Evolutionary conservation across 2,329 filamentous ascomycete species (phyloP), one percentile per base, ranked within the genome.

Genomic region (Fusarium caatingaense): DNA sequence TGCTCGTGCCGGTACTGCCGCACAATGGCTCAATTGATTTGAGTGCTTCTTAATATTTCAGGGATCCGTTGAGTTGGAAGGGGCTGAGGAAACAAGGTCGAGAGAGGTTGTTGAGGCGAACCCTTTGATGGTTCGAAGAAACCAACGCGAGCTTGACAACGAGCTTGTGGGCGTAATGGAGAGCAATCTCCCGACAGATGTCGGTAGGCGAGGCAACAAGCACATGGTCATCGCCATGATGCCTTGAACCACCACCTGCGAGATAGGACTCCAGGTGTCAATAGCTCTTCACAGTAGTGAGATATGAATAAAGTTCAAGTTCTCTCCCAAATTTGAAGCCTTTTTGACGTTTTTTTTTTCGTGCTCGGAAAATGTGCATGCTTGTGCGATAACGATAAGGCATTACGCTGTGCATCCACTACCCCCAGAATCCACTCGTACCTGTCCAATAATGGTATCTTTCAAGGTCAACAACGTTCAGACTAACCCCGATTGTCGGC

Each of bases 21-120:
- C 74, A 71, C 67, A 68, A 48, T 67, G 73, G 73, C 69, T 71
- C 64, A 68, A 60, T 60, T 62, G 71, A 69, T 63, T 66, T 64
- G 66, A 66, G 65, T 69, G 73, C 71, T 63, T 70, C 71, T 79
- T 79, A 78, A 78, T 80, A 72, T 72, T 74, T 72, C 56, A 72
- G 71, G 72, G 71, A 68, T 62, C 62, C 64, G 60, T 63, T 55
- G 59, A 72, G 70, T 73, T 62, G 67, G 64, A 68, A 69, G 61
- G 21, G 53, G 46, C 41, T 27, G 65, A 54, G 53, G 56, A 64
- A 63, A 60, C 55, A 57, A 65, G 54, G 47, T 56, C 48, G 41
- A 60, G 42, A 37, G 64, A 46, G 58, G 57, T 58, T 45, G 60
- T 56, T 59, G 55, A 37, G 15, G 23, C n/a, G 51, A 30, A 48